phyloP scores from a whole-genome alignment of 192 early-diverging fungal genomes.

The Coemansia sp. region DNA sequence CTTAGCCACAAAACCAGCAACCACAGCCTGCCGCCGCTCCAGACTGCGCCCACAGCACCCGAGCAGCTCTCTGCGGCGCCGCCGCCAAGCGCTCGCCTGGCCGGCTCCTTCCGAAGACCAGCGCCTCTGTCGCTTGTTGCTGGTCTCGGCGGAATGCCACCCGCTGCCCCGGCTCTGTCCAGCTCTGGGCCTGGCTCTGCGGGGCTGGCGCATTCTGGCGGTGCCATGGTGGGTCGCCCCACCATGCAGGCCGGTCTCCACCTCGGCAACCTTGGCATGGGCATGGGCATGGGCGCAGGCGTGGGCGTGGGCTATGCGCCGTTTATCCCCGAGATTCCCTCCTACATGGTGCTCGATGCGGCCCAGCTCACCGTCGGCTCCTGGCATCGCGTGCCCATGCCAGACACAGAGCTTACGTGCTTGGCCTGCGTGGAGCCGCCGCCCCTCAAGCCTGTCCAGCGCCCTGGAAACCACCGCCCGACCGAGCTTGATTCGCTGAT shows the following conservation, averaged over 20 bases:
- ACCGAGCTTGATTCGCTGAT: conserved; percentile 49
- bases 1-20: conserved; percentile 1
- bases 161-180: not conserved
- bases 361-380: conserved; percentile 34
- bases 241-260: not conserved
- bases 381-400: conserved; percentile 44
- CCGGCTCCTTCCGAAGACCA: conserved; percentile 16
- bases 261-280: conserved; percentile 1
- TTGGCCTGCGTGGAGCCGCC: conserved; percentile 47
- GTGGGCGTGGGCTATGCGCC: conserved; percentile 14
- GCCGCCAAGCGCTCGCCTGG: not conserved
- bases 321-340: conserved; percentile 36
- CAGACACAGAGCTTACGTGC: conserved; percentile 42
- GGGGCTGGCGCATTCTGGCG: not conserved
- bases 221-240: not conserved
- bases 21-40: not conserved
- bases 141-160: conserved; percentile 1
- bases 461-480: conserved; percentile 47
- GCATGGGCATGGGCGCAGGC: conserved; percentile 4
- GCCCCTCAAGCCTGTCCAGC: conserved; percentile 44
- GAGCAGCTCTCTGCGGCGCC: not conserved
- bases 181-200: not conserved
- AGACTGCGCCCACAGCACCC: not conserved
- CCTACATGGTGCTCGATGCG: conserved; percentile 45
- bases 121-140: conserved; percentile 27